Evolutionary conservation across 192 early-diverging fungal genomes (phyloP), one percentile per base, ranked within the genome.

Genomic region (Oehlia diaphana): DNA sequence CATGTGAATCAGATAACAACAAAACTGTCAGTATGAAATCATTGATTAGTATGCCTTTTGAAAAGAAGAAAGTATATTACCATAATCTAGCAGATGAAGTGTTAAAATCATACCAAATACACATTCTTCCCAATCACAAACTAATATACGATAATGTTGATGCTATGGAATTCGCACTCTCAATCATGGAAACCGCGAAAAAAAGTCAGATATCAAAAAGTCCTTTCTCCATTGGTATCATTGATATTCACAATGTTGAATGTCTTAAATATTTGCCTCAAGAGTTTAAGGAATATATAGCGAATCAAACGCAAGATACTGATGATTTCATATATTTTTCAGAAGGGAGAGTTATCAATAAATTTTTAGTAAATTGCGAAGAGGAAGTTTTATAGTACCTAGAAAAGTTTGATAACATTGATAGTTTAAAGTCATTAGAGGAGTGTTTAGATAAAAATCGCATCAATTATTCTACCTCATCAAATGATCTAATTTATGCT

Each of bases 401-500:
- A 35, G 35, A 74, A 61, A 74, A 74, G 23, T 74, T 74, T 61
- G 1, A 74, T 61, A n/a, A 74, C 14, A 74, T 74, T 21, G 4
- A 74, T 50, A 37, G 61, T 61, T 74, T 74, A 10, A 35, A 61
- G 21, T 74, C 72, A 61, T 61, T 74, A 35, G 53, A 16, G 33
- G 7, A 62, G 9, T 61, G 50, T 61, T 58, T 74, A 35, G 53
- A 74, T 62, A 62, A 74, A 74, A 74, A 74, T 74, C 10, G 14
- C 39, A 74, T 74, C 33, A 62, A 53, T 58, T 14, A 61, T 50
- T 74, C 53, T 7, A 62, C 53, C 33, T 50, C 12, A 4, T 61
- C 53, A n/a, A 74, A 74, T 61, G 72, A 74, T 61, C 72, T 74
- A 2, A 74, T 74, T 74, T 74, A 61, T 33, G 50, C 14, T 26